These are phyloP conservation scores for Geotrichum ghanense DNA, from an alignment of 805 yeast species.

Conservation along the genomic window DNA sequence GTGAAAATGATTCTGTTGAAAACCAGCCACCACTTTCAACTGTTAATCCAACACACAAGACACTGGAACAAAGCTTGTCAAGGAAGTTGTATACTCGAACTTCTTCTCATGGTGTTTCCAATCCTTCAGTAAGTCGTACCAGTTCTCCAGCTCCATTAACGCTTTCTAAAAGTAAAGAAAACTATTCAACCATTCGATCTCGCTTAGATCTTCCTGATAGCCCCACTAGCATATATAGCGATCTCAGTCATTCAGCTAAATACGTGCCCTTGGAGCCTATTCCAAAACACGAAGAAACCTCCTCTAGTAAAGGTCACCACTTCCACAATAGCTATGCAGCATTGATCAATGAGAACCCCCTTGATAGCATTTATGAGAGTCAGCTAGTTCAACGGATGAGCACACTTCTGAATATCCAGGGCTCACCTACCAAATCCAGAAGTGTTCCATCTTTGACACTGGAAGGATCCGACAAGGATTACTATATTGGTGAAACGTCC, in stretches of 20 bases:
- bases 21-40: too few relatives aligned
- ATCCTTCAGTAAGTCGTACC: too few relatives aligned
- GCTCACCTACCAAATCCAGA: background rate
- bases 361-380: background rate
- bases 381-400: background rate
- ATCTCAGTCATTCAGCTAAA: background rate
- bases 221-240: background rate
- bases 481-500: background rate
- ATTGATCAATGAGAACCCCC: background rate
- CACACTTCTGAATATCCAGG: background rate
- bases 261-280: background rate
- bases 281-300: background rate
- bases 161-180: too few relatives aligned
- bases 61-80: too few relatives aligned
- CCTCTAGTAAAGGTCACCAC: background rate
- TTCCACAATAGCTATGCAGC: background rate
- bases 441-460: background rate
- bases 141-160: too few relatives aligned
- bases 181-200: too few relatives aligned
- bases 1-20: too few relatives aligned
- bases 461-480: background rate
- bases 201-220: background rate
- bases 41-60: too few relatives aligned
- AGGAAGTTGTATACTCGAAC: too few relatives aligned
- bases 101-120: too few relatives aligned